Evolutionary conservation across 164 flowering plant genomes (phyloP).

Genomic region (Pachysandra terminalis): DNA sequence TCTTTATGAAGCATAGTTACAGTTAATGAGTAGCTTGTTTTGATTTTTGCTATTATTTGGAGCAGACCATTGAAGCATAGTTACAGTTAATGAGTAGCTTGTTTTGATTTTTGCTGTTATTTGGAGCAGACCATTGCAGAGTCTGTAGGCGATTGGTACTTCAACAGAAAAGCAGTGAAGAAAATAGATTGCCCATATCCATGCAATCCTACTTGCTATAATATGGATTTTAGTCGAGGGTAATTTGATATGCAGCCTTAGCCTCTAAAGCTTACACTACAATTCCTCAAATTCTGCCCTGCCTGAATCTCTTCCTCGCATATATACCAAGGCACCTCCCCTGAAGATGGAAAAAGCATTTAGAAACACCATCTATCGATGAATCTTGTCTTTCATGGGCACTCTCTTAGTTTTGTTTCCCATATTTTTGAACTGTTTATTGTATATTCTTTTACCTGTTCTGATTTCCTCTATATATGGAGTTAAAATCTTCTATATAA

Average conservation of each 20-base stretch:
- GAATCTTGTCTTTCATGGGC: no score
- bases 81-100: neutral
- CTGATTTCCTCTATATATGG: no score
- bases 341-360: no score
- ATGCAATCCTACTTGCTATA: conserved; percentile 82
- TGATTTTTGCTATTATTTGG: conserved; percentile 7
- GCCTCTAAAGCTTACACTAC: neutral
- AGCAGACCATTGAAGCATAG: conserved; percentile 53
- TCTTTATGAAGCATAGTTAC: neutral
- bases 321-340: no score
- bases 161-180: conserved; percentile 48
- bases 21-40: neutral
- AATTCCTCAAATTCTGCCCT: neutral
- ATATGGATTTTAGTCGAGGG: conserved; percentile 39
- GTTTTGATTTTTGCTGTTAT: conserved; percentile 5
- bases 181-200: conserved; percentile 81
- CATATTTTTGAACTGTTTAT: no score
- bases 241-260: neutral
- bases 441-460: no score
- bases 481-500: no score
- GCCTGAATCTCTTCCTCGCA: no score
- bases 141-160: conserved; percentile 84
- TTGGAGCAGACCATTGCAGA: conserved; percentile 76
- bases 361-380: no score
- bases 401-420: no score